Evolutionary conservation across 1,284 basidiomycete species (phyloP), one percentile per base, ranked within the genome.

Genomic region (Heterobasidion irregulare): DNA sequence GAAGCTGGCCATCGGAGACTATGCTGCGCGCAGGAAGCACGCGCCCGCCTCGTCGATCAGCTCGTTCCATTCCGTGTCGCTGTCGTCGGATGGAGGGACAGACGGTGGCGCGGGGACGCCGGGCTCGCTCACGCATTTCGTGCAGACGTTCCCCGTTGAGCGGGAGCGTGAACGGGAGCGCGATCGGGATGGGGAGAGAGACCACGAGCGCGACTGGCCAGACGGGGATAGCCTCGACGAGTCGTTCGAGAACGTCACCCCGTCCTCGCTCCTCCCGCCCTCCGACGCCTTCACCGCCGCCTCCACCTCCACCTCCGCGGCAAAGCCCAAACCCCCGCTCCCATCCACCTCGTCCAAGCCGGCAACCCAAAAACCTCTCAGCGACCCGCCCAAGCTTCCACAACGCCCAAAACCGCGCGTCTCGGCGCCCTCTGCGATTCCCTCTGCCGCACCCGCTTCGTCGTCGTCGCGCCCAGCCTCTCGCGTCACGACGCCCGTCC

Each of bases 31-130:
- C 55, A 55, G 66, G 7, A 71, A 75, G 33, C 86, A 90, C 66
- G 78, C 72, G 2, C 78, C 78, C 1, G 78, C 77, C 2, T 86
- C 86, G 1, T 90, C 88, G 36, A 77, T 89, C 43, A 88, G 87
- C 6, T 90, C 87, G 16, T 88, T 90, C 58, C 86, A 89, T 62
- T 89, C 88, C 0, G 84, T 90, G 15, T 90, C 88, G 0, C 76
- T 90, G 4, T 89, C 87, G 2, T 86, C 84, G 8, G 83, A 86
- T 58, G 76, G 75, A n/a, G 71, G 68, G 16, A 68, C 75, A 33
- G 79, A 79, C 57, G 65, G 69, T 5, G 71, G 53, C 16, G 16
- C 47, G 1, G 52, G 57, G 65, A 75, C 76, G 2, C 74, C 75
- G 0, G 70, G 68, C 50, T 75, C 75, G 16, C 58, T 75, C 36